These are phyloP conservation scores for Hemerocallis citrina DNA, from an alignment of 106 monocot genomes.

Conservation along the genomic window DNA sequence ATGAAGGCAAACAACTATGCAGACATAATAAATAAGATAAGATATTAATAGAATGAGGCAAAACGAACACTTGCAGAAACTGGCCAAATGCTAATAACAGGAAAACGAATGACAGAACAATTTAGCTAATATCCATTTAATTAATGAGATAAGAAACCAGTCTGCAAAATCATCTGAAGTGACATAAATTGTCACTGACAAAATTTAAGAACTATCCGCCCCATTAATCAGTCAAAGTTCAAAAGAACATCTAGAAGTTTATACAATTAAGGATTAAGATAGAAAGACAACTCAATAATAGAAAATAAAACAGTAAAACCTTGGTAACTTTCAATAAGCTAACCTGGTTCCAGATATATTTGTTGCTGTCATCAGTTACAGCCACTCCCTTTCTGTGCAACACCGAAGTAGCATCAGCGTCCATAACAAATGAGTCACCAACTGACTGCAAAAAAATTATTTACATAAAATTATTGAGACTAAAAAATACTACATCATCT, in stretches of 20 bases:
- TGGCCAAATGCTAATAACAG: too few relatives aligned
- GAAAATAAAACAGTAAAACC: background rate
- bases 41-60: background rate
- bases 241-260: background rate
- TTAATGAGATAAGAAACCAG: background rate
- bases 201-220: background rate
- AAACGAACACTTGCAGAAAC: background rate
- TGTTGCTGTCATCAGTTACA: slow-evolving; percentile 74
- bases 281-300: background rate
- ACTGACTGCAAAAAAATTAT: slow-evolving; percentile 24
- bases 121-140: background rate
- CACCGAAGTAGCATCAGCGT: slow-evolving; percentile 80
- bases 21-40: too few relatives aligned
- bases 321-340: background rate
- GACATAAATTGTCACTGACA: too few relatives aligned
- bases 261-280: background rate
- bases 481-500: background rate
- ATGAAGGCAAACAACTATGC: background rate
- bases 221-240: background rate
- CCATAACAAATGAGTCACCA: slow-evolving; percentile 67
- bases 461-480: background rate
- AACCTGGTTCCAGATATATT: slow-evolving; percentile 76
- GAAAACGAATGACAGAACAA: background rate
- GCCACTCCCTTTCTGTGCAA: slow-evolving; percentile 50
- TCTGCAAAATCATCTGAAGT: background rate